Evolutionary conservation across 352 stramenopile species (phyloP), one percentile per base, ranked within the genome.

Genomic region (Phytophthora sojae): DNA sequence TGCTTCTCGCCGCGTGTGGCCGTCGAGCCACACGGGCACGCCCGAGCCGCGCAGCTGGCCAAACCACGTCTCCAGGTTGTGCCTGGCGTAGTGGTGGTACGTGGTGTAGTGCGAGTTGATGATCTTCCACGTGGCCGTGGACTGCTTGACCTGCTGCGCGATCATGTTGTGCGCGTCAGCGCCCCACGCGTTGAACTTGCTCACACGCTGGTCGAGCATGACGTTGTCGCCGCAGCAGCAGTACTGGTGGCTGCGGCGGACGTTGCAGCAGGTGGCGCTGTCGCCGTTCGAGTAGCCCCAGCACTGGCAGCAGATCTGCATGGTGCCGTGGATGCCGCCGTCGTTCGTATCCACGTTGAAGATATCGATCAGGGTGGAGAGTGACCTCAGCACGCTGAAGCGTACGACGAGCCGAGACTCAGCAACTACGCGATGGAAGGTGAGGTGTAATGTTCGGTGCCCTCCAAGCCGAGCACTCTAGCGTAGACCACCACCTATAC

Each of bases 241-340:
- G 39, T 49, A 49, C 39, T 49, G 39, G 39, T 49, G 39, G 17
- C 39, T 6, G 15, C 39, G 39, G 12, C 39, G 12, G 6, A 47
- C 39, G 39, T 49, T 21, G 39, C 15, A 15, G 39, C 39, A 49
- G 2, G 39, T 49, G 39, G 39, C 4, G 15, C 39, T 49, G 39
- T 21, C 4, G 17, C 15, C 39, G 39, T 49, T 49, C 15, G 39
- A 49, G 60, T 93, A 95, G 8, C 89, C 89, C 61, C 93, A 96
- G 77, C 86, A 96, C 70, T 96, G 86, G 74, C 89, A 96, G 61
- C 89, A 95, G 32, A 95, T 89, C 65, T 96, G 88, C 76, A 84
- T 86, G 2, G 87, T 83, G 59, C 89, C 89, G 71, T 96, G 89
- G 39, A 49, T 49, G 39, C n/a, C 39, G 7, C 3, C 39, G 39